Base-by-base conservation (phyloP, 164 flowering plant species). In the Buxus sempervirens region DNA sequence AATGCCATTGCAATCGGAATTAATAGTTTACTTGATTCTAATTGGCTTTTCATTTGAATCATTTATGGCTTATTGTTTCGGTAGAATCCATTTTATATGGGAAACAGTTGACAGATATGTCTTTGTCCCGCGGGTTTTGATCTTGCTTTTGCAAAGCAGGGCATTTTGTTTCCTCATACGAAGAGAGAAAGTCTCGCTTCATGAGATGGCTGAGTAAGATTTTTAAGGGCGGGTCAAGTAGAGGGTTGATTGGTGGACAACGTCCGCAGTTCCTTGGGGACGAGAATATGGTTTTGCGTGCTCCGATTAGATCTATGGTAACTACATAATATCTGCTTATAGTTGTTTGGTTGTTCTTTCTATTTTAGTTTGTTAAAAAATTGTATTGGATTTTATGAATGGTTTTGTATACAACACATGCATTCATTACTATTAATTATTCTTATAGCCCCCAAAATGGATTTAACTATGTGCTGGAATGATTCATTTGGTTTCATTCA, bases 181-280 rank as follows among this genome's bases (percentile, higher is more conserved):
- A 82, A 71, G 94, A 86, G 74, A 82, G 83, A 62, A 89, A 85
- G 58, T 89, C 90, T 15, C 74, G 92, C 22, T 75, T 90, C 56
- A 85, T 92, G 91, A 95, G 78, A 80, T 92, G 98, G 98, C 73
- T 95, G 62, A 70, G 88, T 73, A 92, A 87, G 83, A 36, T 95
- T 28, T 95, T 95, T 68, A 88, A 85, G 58, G 78, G 76, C 42
- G 78, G 88, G 23, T 72, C 84, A 6, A 67, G 60, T 59, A 73
- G 79, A 6, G 76, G 77, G 9, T 70, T 72, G 0, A 63, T 65
- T 22, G 58, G 73, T 48, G 81, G 84, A 27, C 77, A 72, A 42
- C 78, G 63, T 66, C 94, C 88, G 9, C 89, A 82, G 69, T 67
- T 83, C 69, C 72, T 80, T 14, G 95, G 86, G 7, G 97, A 89